phyloP scores from a whole-genome alignment of 2,329 filamentous ascomycete genomes.

The Beauveria scarabaeidicola region DNA sequence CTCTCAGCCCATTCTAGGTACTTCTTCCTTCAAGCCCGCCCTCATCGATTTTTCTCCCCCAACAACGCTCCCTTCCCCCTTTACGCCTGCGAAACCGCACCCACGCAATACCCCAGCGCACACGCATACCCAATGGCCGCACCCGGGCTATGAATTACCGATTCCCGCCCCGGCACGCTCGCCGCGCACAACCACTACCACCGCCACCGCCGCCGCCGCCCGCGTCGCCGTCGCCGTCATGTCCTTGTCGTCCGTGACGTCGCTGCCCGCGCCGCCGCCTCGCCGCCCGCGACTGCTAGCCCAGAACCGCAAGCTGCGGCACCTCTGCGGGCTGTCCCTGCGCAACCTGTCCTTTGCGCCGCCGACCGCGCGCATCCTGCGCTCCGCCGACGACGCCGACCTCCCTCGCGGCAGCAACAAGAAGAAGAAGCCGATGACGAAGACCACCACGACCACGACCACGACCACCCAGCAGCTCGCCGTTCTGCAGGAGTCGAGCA shows the following conservation, averaged over 20 bases:
- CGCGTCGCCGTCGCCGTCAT: constrained; percentile 15
- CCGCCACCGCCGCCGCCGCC: background rate
- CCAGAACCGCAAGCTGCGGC: constrained; percentile 80
- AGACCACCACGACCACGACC: too few relatives aligned
- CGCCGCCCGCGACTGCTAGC: constrained; percentile 46
- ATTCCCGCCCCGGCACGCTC: background rate
- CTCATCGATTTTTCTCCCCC: background rate
- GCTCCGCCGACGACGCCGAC: constrained; percentile 72
- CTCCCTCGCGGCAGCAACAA: constrained; percentile 35
- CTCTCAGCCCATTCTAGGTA: background rate
- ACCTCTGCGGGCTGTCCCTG: constrained; percentile 77
- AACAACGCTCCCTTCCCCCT: background rate
- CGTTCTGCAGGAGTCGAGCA: constrained; percentile 36
- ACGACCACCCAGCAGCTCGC: constrained; percentile 27
- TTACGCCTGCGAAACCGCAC: background rate
- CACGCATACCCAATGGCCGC: background rate
- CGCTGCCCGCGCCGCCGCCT: constrained; percentile 26
- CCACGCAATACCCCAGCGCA: background rate
- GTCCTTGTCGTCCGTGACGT: constrained; percentile 13
- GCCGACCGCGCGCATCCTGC: constrained; percentile 35
- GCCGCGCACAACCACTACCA: background rate
- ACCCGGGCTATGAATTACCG: constrained; percentile 4
- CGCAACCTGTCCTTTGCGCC: constrained; percentile 70
- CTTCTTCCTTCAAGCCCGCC: background rate
- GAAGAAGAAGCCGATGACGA: constrained; percentile 32